phyloP scores from a whole-genome alignment of 208 protist species.

The Acanthamoeba quina region DNA sequence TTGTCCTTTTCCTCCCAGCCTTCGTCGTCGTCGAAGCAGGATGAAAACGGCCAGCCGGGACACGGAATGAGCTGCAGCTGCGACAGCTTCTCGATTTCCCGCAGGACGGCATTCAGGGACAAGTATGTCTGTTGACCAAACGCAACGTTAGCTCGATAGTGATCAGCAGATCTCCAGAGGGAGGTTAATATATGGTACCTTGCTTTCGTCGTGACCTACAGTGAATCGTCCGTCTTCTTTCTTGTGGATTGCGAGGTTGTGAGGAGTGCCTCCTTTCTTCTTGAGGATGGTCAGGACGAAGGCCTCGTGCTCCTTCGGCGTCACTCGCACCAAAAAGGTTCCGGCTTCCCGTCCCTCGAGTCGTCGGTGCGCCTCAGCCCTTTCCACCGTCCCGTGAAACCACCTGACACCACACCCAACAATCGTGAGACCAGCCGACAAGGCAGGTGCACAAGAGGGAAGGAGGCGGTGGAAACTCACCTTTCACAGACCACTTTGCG shows the following conservation, averaged over 20 bases:
- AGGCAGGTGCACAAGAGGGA: neutral
- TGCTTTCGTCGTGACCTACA: constrained; percentile 59
- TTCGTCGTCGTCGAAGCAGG: constrained; percentile 68
- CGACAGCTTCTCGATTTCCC: constrained; percentile 57
- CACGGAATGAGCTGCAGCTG: constrained; percentile 31
- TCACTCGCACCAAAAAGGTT: constrained; percentile 68
- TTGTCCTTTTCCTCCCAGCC: constrained; percentile 19
- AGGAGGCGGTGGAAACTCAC: neutral
- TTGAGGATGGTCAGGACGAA: constrained; percentile 68
- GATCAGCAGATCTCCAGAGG: neutral
- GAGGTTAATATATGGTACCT: neutral
- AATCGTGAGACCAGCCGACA: neutral
- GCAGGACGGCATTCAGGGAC: constrained; percentile 32
- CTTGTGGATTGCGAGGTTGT: constrained; percentile 61
- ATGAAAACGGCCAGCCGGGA: constrained; percentile 52
- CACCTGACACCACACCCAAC: constrained; percentile 27
- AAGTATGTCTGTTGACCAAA: constrained; percentile 18
- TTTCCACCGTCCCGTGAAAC: constrained; percentile 68
- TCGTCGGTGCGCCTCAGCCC: constrained; percentile 53
- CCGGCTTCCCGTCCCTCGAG: constrained; percentile 40
- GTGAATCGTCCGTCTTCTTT: constrained; percentile 56
- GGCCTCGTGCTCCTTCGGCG: constrained; percentile 49
- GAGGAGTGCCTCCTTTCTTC: constrained; percentile 58
- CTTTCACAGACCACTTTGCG: constrained; percentile 65
- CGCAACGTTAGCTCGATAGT: neutral